phyloP scores from a whole-genome alignment of 2,329 filamentous ascomycete genomes.

The Tothia fuscella region DNA sequence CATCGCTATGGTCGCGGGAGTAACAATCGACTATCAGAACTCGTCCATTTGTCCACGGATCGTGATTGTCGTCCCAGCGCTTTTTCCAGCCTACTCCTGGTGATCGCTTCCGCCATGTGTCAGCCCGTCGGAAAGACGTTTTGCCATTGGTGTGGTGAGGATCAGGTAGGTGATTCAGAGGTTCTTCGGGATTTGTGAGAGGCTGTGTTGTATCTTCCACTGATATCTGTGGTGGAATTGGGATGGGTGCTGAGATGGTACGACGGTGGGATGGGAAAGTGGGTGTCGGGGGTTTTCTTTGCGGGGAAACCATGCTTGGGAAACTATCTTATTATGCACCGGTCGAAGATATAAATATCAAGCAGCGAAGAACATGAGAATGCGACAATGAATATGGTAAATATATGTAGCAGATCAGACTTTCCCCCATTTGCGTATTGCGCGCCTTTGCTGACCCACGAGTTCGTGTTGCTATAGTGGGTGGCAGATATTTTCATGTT shows the following conservation, averaged over 20 bases:
- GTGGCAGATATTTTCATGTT: too few relatives aligned
- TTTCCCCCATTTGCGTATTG: too few relatives aligned
- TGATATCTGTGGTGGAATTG: constrained; percentile 20
- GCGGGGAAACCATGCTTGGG: too few relatives aligned
- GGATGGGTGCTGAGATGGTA: constrained; percentile 1
- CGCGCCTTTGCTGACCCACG: too few relatives aligned
- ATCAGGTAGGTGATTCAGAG: background rate
- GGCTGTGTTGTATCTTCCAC: constrained; percentile 22
- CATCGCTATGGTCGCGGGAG: constrained; percentile 24
- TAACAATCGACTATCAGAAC: constrained; percentile 42
- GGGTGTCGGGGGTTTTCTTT: too few relatives aligned
- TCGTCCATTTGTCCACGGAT: constrained; percentile 30
- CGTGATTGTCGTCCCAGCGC: constrained; percentile 20
- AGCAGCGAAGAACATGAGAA: too few relatives aligned
- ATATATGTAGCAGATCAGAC: too few relatives aligned
- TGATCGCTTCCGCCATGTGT: constrained; percentile 19
- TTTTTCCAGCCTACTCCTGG: constrained; percentile 27
- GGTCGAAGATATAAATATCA: too few relatives aligned
- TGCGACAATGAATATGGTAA: too few relatives aligned
- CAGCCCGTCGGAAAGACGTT: background rate
- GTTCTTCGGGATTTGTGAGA: constrained; percentile 9
- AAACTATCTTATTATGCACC: too few relatives aligned
- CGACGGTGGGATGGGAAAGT: constrained; percentile 4
- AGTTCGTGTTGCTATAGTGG: too few relatives aligned
- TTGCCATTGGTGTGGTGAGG: background rate